Evolutionary conservation across 2,329 filamentous ascomycete genomes (phyloP).

Genomic region (Ophiocordyceps sinensis): DNA sequence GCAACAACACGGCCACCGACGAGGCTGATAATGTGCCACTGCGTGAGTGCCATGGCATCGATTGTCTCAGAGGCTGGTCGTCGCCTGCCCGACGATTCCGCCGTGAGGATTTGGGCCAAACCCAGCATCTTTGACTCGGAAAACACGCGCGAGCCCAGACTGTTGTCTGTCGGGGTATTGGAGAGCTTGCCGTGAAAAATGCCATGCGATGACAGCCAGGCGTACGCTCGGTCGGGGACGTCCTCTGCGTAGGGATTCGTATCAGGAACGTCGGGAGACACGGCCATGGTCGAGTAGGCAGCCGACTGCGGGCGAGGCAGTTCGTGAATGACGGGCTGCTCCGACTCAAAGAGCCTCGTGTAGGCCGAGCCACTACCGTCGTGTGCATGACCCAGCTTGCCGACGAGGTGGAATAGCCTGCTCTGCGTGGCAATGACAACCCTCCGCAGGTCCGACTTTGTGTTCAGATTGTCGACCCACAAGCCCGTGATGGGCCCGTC

Average conservation of each 20-base stretch:
- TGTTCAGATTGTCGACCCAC: constrained; percentile 62
- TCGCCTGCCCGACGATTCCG: constrained; percentile 49
- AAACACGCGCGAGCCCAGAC: constrained; percentile 62
- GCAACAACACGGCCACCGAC: constrained; percentile 73
- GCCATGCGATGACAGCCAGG: constrained; percentile 80
- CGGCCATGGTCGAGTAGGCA: constrained; percentile 48
- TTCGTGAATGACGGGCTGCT: constrained; percentile 67
- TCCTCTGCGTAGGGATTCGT: constrained; percentile 38
- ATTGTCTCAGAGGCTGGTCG: constrained; percentile 58
- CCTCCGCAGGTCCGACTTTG: constrained; percentile 56
- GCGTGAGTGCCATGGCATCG: constrained; percentile 69
- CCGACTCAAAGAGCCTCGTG: constrained; percentile 72
- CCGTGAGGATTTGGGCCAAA: constrained; percentile 55
- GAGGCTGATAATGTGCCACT: constrained; percentile 82
- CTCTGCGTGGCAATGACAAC: constrained; percentile 69
- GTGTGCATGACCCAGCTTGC: constrained; percentile 57
- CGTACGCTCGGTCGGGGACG: constrained; percentile 62
- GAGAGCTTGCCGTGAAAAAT: constrained; percentile 75
- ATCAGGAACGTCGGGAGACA: constrained; percentile 61
- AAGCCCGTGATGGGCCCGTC: constrained; percentile 77
- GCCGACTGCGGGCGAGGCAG: constrained; percentile 41
- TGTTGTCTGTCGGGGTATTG: constrained; percentile 39
- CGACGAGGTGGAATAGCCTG: constrained; percentile 67
- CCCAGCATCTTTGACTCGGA: constrained; percentile 65
- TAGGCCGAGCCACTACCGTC: constrained; percentile 81